Evolutionary conservation across 2,329 filamentous ascomycete species (phyloP).

Genomic region (Hypoxylon sp.): DNA sequence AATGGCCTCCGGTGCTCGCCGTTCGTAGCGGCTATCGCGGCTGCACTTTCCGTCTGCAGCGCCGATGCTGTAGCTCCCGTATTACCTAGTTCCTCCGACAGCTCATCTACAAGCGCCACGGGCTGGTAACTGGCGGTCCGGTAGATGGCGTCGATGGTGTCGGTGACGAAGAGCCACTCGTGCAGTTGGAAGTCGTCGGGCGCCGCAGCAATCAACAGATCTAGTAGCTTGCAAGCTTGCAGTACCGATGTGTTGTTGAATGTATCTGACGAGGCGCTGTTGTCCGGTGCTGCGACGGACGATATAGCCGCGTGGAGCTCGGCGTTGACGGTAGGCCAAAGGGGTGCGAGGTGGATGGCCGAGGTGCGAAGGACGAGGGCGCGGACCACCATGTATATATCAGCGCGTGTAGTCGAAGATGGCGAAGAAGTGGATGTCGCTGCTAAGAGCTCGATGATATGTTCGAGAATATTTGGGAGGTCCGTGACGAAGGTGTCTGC

Average conservation of each 20-base stretch:
- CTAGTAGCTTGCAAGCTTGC: slow-evolving; percentile 94
- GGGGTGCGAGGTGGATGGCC: slow-evolving; percentile 81
- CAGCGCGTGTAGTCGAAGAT: slow-evolving; percentile 88
- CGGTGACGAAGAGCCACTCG: slow-evolving; percentile 97
- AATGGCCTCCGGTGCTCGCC: slow-evolving; percentile 61
- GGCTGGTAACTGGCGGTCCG: slow-evolving; percentile 78
- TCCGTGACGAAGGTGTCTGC: slow-evolving; percentile 86
- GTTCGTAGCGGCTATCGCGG: slow-evolving; percentile 44
- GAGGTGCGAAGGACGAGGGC: slow-evolving; percentile 85
- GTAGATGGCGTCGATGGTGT: slow-evolving; percentile 97
- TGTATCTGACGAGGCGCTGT: slow-evolving; percentile 74
- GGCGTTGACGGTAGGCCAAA: slow-evolving; percentile 92
- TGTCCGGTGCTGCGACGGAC: slow-evolving; percentile 77
- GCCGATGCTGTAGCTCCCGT: slow-evolving; percentile 50
- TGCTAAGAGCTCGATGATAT: slow-evolving; percentile 85
- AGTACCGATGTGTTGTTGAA: slow-evolving; percentile 84
- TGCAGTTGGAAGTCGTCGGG: slow-evolving; percentile 98
- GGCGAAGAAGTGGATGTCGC: slow-evolving; percentile 92
- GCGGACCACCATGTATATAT: slow-evolving; percentile 90
- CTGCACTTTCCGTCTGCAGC: slow-evolving; percentile 56
- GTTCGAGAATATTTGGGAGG: slow-evolving; percentile 80
- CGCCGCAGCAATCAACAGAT: slow-evolving; percentile 85
- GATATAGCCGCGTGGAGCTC: slow-evolving; percentile 87
- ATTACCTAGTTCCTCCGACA: slow-evolving; percentile 80
- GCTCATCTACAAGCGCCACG: slow-evolving; percentile 84